These are phyloP conservation scores for Allium fistulosum DNA, from an alignment of 106 monocot species.

Conservation along the genomic window DNA sequence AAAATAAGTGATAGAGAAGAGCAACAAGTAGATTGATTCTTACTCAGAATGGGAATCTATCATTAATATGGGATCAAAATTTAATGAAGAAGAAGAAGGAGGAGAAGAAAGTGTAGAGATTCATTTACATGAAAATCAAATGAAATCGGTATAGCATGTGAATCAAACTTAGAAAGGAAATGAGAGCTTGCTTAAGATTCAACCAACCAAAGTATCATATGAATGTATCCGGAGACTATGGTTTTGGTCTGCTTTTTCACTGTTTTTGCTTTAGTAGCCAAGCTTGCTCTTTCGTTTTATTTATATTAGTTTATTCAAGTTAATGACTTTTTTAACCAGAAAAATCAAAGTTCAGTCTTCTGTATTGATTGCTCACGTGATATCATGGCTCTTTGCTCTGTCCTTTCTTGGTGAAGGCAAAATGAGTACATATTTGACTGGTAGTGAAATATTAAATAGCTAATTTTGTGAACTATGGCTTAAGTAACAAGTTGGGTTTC, in stretches of 20 bases:
- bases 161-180: constrained; percentile 11
- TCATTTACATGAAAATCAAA: not conserved
- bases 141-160: constrained; percentile 13
- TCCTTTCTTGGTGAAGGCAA: constrained; percentile 10
- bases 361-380: not conserved
- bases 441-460: no score
- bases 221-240: constrained; percentile 8
- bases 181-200: constrained; percentile 15
- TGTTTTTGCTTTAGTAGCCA: not conserved
- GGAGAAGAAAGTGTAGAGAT: not conserved
- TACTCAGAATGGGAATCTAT: not conserved
- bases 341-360: not conserved
- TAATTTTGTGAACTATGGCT: no score
- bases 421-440: not conserved
- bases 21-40: not conserved
- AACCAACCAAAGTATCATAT: constrained; percentile 13
- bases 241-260: constrained; percentile 2
- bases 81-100: not conserved
- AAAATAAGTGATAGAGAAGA: not conserved
- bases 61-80: not conserved
- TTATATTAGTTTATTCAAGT: not conserved
- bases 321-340: not conserved
- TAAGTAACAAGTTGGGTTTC: no score
- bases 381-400: constrained; percentile 14
- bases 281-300: not conserved